Evolutionary conservation across 192 early-diverging fungal genomes (phyloP), one percentile per base, ranked within the genome.

Genomic region (Coemansia furcata): DNA sequence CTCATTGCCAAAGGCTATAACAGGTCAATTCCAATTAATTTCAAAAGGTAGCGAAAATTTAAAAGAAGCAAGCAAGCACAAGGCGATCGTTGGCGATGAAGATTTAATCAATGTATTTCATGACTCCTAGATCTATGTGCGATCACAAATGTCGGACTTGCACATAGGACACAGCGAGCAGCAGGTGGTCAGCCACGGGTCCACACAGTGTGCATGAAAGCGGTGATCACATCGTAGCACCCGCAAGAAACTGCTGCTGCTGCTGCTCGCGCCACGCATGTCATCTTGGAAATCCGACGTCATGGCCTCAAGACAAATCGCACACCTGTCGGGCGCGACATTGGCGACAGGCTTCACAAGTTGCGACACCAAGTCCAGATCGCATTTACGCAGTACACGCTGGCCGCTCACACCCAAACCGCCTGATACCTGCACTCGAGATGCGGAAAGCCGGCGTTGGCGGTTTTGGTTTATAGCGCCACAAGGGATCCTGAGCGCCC

Each of bases 131-230:
- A 26, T 26, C 23, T 26, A 26, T 26, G 23, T 26, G 23, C 23
- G 0, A 26, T 26, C 23, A 26, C 54, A 17, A 15, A 68, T n/a
- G 46, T 79, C 46, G 17, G 61, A 30, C 40, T 70, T 77, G 66
- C 82, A 84, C 35, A 80, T 32, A 7, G 82, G 82, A 49, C 82
- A 84, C 9, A 69, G 55, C 6, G 72, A 54, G 26, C 73, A 68
- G 59, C 43, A 69, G 6, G 49, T 39, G 21, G 82, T 76, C 15
- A 85, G 69, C 83, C 83, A 85, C 10, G 66, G 67, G 42, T 82
- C 83, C 32, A 85, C 66, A 66, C 83, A 85, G 11, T 29, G 33
- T 3, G 67, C 63, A 32, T 85, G 83, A 60, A 82, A 85, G 11
- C 49, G 33, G 44, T 85, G 83, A 6, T 15, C 8, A 65, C 83